phyloP scores from a whole-genome alignment of 441 rosid species.

The Populus hybrid region DNA sequence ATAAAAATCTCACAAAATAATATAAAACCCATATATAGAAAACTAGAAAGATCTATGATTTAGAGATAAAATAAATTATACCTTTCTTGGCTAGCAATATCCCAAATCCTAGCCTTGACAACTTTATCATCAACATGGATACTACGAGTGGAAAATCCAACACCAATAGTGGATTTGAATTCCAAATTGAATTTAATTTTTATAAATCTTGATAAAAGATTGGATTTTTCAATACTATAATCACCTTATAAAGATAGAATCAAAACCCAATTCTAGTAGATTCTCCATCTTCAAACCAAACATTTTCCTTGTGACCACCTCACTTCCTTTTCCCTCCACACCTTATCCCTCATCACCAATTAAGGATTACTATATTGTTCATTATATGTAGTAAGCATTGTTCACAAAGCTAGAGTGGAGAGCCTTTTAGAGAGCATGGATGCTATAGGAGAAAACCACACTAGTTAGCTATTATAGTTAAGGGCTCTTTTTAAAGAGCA shows the following conservation, averaged over 20 bases:
- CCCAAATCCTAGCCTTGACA: slow-evolving; percentile 47
- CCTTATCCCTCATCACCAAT: no score
- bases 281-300: no score
- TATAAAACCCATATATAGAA: not conserved
- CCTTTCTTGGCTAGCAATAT: slow-evolving; percentile 48
- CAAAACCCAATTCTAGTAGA: no score
- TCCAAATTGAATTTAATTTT: slow-evolving; percentile 39
- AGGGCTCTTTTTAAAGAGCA: no score
- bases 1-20: not conserved
- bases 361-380: no score
- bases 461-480: no score
- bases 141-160: slow-evolving; percentile 41
- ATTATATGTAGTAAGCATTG: no score
- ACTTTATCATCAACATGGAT: slow-evolving; percentile 41
- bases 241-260: slow-evolving; percentile 20
- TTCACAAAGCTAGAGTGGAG: no score
- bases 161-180: slow-evolving; percentile 45
- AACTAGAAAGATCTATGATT: not conserved
- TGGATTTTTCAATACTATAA: slow-evolving; percentile 45
- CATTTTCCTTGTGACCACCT: no score
- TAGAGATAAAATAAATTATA: not conserved
- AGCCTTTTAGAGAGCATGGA: no score
- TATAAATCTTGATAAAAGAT: slow-evolving; percentile 39
- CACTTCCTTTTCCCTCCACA: no score
- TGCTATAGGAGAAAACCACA: no score